A percentile compares a stretch with the other conserved stretches of the same genome.
Conservation (phyloP, 495 filamentous ascomycete genomes). For the Staphylotrichum longicolle region DNA sequence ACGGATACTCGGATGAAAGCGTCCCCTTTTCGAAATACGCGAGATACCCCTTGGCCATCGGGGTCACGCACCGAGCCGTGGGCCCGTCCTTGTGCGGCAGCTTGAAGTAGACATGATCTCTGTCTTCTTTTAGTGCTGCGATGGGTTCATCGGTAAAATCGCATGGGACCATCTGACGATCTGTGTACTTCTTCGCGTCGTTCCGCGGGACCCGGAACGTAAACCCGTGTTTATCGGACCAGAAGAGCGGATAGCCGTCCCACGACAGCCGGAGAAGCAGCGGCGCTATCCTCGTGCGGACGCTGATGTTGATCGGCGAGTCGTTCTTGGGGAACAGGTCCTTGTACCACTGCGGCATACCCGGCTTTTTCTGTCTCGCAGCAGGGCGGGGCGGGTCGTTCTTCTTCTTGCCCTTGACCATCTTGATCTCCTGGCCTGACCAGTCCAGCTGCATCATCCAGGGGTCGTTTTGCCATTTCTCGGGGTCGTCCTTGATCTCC, state of each 20-base stretch:
- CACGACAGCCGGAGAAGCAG: constrained; percentile 80
- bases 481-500: constrained; percentile 63
- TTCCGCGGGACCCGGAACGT: constrained; percentile 73
- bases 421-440: constrained; percentile 86
- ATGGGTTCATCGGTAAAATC: constrained; percentile 75
- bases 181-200: constrained; percentile 61
- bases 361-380: constrained; percentile 84
- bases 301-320: constrained; percentile 69
- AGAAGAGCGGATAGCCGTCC: constrained; percentile 85
- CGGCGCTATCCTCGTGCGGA: constrained; percentile 84
- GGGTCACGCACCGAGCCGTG: constrained; percentile 73
- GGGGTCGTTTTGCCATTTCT: constrained; percentile 70
- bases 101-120: constrained; percentile 74
- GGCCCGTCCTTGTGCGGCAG: constrained; percentile 95
- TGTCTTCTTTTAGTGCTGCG: constrained; percentile 62
- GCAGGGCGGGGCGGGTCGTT: constrained; percentile 71
- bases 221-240: constrained; percentile 92
- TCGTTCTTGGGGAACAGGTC: constrained; percentile 70
- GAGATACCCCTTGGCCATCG: constrained; percentile 86
- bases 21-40: constrained; percentile 87
- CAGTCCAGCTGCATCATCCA: constrained; percentile 95
- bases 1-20: constrained; percentile 78
- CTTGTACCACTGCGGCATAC: constrained; percentile 96
- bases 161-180: constrained; percentile 68
- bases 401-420: constrained; percentile 89